Conservation (phyloP, 106 monocot genomes). For the Triglochin maritima region DNA sequence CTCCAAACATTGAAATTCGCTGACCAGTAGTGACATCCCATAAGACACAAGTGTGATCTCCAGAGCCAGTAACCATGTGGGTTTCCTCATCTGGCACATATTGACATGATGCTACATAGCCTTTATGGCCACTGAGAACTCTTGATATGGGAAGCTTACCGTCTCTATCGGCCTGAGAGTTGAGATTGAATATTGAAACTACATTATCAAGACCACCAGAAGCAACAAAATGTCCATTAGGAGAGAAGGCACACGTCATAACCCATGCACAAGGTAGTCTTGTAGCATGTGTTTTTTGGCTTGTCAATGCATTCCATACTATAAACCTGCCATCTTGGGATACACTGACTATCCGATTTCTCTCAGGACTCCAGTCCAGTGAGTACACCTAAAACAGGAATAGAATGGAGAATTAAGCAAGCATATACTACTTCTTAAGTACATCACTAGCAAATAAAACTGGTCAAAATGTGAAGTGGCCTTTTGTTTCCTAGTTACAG, state of each 20-base stretch:
- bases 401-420: not conserved
- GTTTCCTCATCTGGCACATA: conserved; percentile 83
- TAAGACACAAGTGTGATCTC: conserved; percentile 87
- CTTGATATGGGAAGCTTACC: conserved; percentile 75
- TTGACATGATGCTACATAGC: conserved; percentile 88
- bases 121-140: conserved; percentile 86
- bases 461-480: too few species aligned
- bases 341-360: conserved; percentile 88
- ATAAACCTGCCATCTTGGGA: conserved; percentile 92
- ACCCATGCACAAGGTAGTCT: conserved; percentile 89
- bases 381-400: conserved; percentile 65
- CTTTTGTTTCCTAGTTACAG: not conserved
- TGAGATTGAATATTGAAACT: conserved; percentile 91
- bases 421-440: not conserved
- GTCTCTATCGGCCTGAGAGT: conserved; percentile 70
- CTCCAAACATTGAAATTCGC: conserved; percentile 83
- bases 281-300: conserved; percentile 94
- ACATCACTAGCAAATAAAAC: not conserved
- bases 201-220: conserved; percentile 90
- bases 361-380: conserved; percentile 86
- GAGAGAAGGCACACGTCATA: conserved; percentile 89
- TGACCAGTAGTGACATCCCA: conserved; percentile 98
- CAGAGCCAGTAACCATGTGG: conserved; percentile 75
- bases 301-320: conserved; percentile 97
- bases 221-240: conserved; percentile 85